phyloP scores from a whole-genome alignment of 192 early-diverging fungal species.

The Gamsiella multidivaricata region DNA sequence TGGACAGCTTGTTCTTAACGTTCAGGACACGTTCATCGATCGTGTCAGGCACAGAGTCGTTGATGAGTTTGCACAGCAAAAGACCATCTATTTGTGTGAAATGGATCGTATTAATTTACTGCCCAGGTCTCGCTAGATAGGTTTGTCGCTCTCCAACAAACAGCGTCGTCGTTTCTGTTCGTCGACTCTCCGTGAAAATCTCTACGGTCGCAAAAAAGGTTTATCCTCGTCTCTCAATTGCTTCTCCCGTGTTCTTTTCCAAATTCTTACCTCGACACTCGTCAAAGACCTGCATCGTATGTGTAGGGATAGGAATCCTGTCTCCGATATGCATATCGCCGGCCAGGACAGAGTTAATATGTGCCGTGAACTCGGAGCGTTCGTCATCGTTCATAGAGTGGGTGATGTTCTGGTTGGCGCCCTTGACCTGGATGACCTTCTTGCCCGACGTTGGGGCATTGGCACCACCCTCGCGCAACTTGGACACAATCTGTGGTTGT shows the following conservation, averaged over 20 bases:
- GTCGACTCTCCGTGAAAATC: no score
- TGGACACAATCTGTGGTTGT: slow-evolving; percentile 58
- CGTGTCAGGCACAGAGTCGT: slow-evolving; percentile 94
- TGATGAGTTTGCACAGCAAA: slow-evolving; percentile 97
- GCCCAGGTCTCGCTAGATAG: no score
- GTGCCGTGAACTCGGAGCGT: slow-evolving; percentile 93
- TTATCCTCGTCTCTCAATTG: background rate
- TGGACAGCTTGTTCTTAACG: slow-evolving; percentile 82
- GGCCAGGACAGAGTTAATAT: slow-evolving; percentile 90
- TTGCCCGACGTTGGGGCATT: slow-evolving; percentile 66
- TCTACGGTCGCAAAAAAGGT: slow-evolving; percentile 37
- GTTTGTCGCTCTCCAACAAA: no score
- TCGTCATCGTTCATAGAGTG: slow-evolving; percentile 99
- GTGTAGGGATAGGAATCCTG: slow-evolving; percentile 91
- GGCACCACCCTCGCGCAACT: slow-evolving; percentile 60
- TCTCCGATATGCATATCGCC: slow-evolving; percentile 86
- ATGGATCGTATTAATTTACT: no score
- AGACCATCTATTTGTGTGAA: slow-evolving; percentile 75
- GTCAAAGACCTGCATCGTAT: slow-evolving; percentile 97
- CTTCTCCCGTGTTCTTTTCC: background rate
- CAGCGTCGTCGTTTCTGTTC: no score
- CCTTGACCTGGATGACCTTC: slow-evolving; percentile 90
- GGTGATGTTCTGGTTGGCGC: slow-evolving; percentile 86
- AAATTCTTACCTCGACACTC: slow-evolving; percentile 81
- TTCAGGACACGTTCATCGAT: slow-evolving; percentile 99